Evolutionary conservation across 2,329 filamentous ascomycete genomes (phyloP).

Genomic region (Conoideocrella luteorostrata): DNA sequence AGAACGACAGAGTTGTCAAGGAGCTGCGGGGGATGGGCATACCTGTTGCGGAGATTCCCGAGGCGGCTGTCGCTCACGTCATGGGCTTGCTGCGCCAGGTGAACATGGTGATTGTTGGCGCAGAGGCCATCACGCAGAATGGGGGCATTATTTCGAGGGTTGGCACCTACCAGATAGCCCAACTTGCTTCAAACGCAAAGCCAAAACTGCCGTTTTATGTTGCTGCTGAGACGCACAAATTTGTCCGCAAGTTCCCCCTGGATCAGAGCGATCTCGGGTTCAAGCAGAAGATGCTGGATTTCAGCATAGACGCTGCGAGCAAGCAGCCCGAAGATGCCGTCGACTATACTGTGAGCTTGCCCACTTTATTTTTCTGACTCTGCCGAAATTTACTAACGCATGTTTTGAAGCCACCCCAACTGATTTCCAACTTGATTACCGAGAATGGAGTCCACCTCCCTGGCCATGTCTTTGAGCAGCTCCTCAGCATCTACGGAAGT

Average conservation of each 20-base stretch:
- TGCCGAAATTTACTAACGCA: neutral
- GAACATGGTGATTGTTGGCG: slow-evolving; percentile 59
- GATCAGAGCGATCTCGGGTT: slow-evolving; percentile 76
- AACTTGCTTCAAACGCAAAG: slow-evolving; percentile 56
- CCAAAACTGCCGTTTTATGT: slow-evolving; percentile 77
- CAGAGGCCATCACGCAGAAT: slow-evolving; percentile 88
- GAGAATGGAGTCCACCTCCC: slow-evolving; percentile 68
- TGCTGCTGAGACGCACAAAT: slow-evolving; percentile 93
- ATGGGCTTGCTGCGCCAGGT: slow-evolving; percentile 53
- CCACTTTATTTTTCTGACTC: neutral
- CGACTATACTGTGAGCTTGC: slow-evolving; percentile 59
- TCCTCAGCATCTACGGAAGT: slow-evolving; percentile 56
- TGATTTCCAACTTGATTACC: slow-evolving; percentile 69
- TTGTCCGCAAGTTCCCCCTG: slow-evolving; percentile 79
- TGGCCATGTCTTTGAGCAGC: slow-evolving; percentile 62
- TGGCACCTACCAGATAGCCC: slow-evolving; percentile 78
- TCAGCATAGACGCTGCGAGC: slow-evolving; percentile 47
- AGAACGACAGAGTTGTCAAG: slow-evolving; percentile 65
- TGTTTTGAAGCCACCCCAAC: slow-evolving; percentile 48
- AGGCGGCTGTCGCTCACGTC: slow-evolving; percentile 68
- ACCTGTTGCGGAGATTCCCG: slow-evolving; percentile 60
- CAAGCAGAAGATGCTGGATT: slow-evolving; percentile 70
- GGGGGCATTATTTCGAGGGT: slow-evolving; percentile 87
- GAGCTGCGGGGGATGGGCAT: slow-evolving; percentile 68
- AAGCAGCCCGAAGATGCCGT: slow-evolving; percentile 51